Evolutionary conservation across 1,284 basidiomycete genomes (phyloP).

Genomic region (Mycena citricolor): DNA sequence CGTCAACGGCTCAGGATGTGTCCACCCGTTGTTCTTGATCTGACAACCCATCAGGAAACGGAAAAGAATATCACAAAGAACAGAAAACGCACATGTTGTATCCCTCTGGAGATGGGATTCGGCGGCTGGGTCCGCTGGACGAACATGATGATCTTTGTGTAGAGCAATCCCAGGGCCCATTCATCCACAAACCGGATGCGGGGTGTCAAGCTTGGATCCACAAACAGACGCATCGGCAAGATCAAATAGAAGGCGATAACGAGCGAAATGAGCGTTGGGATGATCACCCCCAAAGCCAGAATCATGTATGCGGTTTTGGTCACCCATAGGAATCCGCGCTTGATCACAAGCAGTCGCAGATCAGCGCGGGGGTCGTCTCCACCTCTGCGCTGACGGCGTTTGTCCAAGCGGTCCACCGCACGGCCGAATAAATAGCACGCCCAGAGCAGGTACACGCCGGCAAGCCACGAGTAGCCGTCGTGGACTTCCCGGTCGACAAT

Average conservation of each 20-base stretch:
- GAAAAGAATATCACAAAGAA: background rate
- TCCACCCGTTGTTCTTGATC: constrained; percentile 71
- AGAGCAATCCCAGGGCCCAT: constrained; percentile 79
- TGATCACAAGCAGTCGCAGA: constrained; percentile 60
- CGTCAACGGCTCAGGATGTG: constrained; percentile 58
- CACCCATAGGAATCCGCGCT: constrained; percentile 62
- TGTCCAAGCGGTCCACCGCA: constrained; percentile 64
- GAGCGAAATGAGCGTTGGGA: constrained; percentile 73
- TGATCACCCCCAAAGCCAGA: constrained; percentile 66
- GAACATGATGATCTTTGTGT: constrained; percentile 67
- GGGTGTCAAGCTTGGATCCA: constrained; percentile 56
- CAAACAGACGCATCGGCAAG: constrained; percentile 64
- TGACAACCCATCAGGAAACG: constrained; percentile 31
- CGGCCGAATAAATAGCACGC: constrained; percentile 60
- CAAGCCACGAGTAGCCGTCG: constrained; percentile 84
- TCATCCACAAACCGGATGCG: constrained; percentile 76
- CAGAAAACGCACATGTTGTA: constrained; percentile 52
- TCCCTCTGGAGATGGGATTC: constrained; percentile 51
- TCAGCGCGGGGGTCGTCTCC: constrained; percentile 55
- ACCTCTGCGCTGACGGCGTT: constrained; percentile 60
- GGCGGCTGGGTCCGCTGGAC: constrained; percentile 51
- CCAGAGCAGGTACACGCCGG: constrained; percentile 80
- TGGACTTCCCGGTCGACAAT: constrained; percentile 64
- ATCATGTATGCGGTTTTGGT: constrained; percentile 64
- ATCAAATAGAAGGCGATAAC: constrained; percentile 77